Percentiles rank a stretch among this genome's conserved stretches.
These are phyloP conservation scores for Monilinia polystroma DNA, from an alignment of 2,329 filamentous ascomycete species.

Conservation along the genomic window DNA sequence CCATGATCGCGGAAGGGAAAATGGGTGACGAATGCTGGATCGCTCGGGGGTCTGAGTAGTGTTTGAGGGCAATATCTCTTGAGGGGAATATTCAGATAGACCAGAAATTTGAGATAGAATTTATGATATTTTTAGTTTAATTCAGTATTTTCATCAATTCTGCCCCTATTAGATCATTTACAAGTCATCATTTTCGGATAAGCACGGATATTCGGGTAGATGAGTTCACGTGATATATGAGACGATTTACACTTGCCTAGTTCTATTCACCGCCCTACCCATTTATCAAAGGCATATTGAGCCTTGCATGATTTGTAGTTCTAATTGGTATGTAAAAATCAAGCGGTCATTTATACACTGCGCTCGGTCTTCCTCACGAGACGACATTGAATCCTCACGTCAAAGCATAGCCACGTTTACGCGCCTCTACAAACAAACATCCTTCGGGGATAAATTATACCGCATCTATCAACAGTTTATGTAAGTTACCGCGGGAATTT, in stretches of 20 bases:
- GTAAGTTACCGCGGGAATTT: not conserved
- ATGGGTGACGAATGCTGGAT: not conserved
- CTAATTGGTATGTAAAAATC: not conserved
- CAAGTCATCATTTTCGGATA: not conserved
- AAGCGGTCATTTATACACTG: not conserved
- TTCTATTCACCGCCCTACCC: too few relatives aligned
- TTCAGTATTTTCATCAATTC: not conserved
- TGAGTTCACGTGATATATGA: not conserved
- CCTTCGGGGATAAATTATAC: not conserved
- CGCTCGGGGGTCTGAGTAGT: not conserved
- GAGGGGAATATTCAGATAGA: not conserved
- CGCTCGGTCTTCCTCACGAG: constrained; percentile 5
- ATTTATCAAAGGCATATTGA: too few relatives aligned
- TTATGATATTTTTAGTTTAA: not conserved
- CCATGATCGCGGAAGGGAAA: not conserved
- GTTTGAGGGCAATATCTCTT: constrained; percentile 1
- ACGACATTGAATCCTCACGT: not conserved
- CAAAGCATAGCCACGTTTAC: not conserved
- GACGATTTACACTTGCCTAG: too few relatives aligned
- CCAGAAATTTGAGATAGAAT: not conserved
- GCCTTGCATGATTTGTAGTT: not conserved
- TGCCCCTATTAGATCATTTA: not conserved
- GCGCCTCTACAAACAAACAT: not conserved
- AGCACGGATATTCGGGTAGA: not conserved
- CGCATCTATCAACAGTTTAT: not conserved